Evolutionary conservation across 2,329 filamentous ascomycete species (phyloP).

Genomic region (Gaeumannomyces sp.): DNA sequence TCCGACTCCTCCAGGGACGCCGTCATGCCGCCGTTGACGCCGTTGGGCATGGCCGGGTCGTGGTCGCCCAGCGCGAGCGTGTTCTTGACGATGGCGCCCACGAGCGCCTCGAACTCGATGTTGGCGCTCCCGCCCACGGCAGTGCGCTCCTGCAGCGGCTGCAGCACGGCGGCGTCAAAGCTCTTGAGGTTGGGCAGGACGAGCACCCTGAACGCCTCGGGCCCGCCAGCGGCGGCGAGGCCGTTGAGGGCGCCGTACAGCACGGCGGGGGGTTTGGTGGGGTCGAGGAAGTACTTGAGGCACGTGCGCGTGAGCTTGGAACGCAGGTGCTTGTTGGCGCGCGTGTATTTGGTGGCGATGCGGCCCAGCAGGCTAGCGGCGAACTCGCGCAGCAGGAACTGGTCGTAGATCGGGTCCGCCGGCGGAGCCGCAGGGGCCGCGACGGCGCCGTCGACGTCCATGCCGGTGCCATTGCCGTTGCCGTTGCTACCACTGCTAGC

Average conservation of each 20-base stretch:
- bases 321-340: constrained; percentile 74
- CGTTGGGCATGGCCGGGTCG: constrained; percentile 29
- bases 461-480: constrained; percentile 40
- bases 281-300: constrained; percentile 86
- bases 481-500: constrained; percentile 36
- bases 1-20: constrained; percentile 35
- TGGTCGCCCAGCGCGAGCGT: constrained; percentile 36
- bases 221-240: constrained; percentile 67
- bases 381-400: constrained; percentile 79
- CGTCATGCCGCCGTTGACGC: constrained; percentile 31
- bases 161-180: constrained; percentile 47
- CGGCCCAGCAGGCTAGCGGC: constrained; percentile 75
- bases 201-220: constrained; percentile 51
- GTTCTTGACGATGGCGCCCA: constrained; percentile 50
- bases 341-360: constrained; percentile 75
- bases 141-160: constrained; percentile 46
- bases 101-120: constrained; percentile 49
- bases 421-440: constrained; percentile 16
- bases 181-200: constrained; percentile 49
- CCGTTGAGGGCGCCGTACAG: constrained; percentile 87
- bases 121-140: constrained; percentile 14
- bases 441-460: not conserved
- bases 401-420: constrained; percentile 44
- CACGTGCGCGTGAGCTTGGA: constrained; percentile 89
- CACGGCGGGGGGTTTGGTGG: constrained; percentile 71